phyloP scores from a whole-genome alignment of 2,329 filamentous ascomycete genomes.

The Neodidymelliopsis sp. region DNA sequence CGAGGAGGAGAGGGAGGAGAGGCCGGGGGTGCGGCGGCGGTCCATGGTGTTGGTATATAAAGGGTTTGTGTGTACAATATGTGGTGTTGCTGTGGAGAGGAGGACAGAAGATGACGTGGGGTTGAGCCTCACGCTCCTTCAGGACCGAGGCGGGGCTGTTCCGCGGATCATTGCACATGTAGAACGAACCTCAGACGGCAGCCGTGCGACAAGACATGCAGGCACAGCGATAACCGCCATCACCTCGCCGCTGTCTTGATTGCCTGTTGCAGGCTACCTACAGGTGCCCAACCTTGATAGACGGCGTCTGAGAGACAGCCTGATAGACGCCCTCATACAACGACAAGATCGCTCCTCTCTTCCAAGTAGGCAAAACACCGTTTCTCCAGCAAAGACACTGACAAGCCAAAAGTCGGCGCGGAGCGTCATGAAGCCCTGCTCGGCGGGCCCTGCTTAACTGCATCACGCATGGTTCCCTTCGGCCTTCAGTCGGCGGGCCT shows the following conservation, averaged over 20 bases:
- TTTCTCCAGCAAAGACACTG: slow-evolving; percentile 5
- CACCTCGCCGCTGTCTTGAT: neutral
- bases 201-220: neutral
- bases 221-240: neutral
- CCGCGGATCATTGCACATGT: neutral
- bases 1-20: slow-evolving; percentile 70
- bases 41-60: slow-evolving; percentile 49
- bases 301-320: no score
- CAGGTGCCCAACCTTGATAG: no score
- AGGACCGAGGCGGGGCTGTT: neutral
- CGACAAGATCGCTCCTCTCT: slow-evolving; percentile 29
- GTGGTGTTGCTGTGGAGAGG: neutral
- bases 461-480: slow-evolving; percentile 26
- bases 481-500: slow-evolving; percentile 25
- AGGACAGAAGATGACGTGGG: neutral
- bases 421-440: slow-evolving; percentile 1
- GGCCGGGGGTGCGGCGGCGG: slow-evolving; percentile 80
- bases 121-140: neutral
- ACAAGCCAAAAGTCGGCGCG: neutral
- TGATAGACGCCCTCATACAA: no score
- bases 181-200: neutral
- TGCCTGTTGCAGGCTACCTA: no score
- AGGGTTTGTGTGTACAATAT: neutral
- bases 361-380: slow-evolving; percentile 23
- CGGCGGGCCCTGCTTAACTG: neutral